Evolutionary conservation across 768 basidiomycete genomes (phyloP).

Genomic region (Cytidiella melzeri): DNA sequence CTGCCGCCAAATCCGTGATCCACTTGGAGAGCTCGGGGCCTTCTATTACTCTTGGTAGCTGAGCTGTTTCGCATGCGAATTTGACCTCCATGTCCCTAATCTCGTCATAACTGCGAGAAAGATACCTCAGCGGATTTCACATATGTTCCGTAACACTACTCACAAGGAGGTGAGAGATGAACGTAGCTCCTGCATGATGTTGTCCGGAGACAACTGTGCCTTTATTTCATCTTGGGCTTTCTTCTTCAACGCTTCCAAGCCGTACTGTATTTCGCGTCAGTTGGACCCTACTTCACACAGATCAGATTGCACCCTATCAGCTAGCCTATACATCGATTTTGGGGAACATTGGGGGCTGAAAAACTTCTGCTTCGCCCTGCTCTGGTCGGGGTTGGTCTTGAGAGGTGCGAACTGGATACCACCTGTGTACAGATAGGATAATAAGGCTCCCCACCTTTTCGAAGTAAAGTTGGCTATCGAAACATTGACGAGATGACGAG

Average conservation of each 20-base stretch:
- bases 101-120: background rate
- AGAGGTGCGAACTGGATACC: background rate
- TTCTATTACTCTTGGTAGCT: background rate
- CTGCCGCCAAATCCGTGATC: background rate
- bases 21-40: background rate
- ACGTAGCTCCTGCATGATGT: constrained; percentile 20
- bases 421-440: background rate
- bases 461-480: too few species aligned
- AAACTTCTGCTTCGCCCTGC: background rate
- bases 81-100: background rate
- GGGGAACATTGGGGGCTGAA: constrained; percentile 16
- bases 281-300: too few species aligned
- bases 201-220: constrained; percentile 5
- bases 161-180: background rate
- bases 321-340: constrained; percentile 23
- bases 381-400: background rate
- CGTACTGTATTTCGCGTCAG: constrained; percentile 10
- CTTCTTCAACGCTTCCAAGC: constrained; percentile 14
- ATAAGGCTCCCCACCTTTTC: background rate
- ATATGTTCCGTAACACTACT: too few species aligned
- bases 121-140: too few species aligned
- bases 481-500: too few species aligned
- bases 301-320: constrained; percentile 19
- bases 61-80: background rate
- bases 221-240: constrained; percentile 13